Evolutionary conservation across 2,329 filamentous ascomycete species (phyloP).

Genomic region (Aureobasidium melanogenum): DNA sequence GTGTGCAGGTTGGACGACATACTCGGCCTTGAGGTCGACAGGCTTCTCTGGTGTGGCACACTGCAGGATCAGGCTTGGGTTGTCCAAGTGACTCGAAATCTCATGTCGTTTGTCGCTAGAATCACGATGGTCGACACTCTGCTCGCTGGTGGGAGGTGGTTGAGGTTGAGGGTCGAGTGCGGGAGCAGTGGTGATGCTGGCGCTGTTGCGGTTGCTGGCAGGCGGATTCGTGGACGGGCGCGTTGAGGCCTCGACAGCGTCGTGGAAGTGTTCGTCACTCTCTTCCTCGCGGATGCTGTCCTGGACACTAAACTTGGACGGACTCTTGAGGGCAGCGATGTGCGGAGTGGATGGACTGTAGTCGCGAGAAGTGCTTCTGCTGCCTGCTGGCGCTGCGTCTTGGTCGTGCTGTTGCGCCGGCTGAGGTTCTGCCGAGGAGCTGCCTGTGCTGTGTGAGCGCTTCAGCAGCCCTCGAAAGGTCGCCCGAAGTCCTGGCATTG

Average conservation of each 20-base stretch:
- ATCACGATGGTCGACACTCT: slow-evolving; percentile 17
- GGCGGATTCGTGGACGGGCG: neutral
- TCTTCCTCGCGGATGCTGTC: slow-evolving; percentile 7
- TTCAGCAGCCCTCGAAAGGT: neutral
- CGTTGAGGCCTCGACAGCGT: neutral
- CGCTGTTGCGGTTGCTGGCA: neutral
- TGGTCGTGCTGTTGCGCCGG: neutral
- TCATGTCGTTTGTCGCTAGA: neutral
- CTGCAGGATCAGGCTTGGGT: neutral
- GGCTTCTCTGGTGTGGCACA: slow-evolving; percentile 1
- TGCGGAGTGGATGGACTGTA: neutral
- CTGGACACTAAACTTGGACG: slow-evolving; percentile 9
- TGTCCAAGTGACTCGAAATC: neutral
- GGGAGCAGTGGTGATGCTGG: neutral
- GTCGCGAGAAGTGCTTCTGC: neutral
- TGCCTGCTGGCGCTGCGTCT: neutral
- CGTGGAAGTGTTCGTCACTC: slow-evolving; percentile 1
- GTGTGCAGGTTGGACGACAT: neutral
- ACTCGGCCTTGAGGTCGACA: neutral
- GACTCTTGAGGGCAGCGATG: neutral
- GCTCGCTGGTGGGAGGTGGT: neutral
- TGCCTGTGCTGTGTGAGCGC: slow-evolving; percentile 1
- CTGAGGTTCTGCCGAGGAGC: slow-evolving; percentile 9
- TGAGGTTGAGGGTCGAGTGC: neutral
- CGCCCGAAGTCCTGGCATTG: slow-evolving; percentile 1